A percentile compares a stretch with the other conserved stretches of the same genome.
Conservation (phyloP, 1,284 basidiomycete genomes). For the Trametes sp. region DNA sequence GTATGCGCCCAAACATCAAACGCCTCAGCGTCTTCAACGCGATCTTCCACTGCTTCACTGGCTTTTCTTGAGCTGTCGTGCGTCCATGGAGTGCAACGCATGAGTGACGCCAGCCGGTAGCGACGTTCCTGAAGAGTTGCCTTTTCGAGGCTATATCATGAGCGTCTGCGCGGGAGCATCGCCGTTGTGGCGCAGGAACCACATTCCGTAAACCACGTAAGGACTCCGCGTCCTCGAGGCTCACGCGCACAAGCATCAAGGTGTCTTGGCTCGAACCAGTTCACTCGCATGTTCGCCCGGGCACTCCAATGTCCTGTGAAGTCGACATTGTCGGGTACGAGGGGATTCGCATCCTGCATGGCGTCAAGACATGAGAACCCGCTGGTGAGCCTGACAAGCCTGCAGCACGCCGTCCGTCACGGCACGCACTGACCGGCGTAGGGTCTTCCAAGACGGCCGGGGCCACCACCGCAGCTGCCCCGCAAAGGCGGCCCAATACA, state of each 20-base stretch:
- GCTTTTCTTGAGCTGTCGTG: too few relatives aligned
- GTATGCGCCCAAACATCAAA: too few relatives aligned
- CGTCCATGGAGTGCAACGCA: too few relatives aligned
- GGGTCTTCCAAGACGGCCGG: constrained; percentile 60
- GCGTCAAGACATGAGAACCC: constrained; percentile 51
- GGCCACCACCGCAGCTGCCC: constrained; percentile 64
- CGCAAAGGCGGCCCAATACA: constrained; percentile 59
- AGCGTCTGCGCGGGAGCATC: not conserved
- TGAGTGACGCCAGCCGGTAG: too few relatives aligned
- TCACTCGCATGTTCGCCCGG: constrained; percentile 5
- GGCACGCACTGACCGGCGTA: constrained; percentile 34
- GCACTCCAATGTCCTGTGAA: not conserved
- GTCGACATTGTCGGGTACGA: not conserved
- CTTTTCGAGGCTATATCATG: constrained; percentile 7
- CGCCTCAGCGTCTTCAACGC: too few relatives aligned
- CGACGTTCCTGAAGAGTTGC: constrained; percentile 17
- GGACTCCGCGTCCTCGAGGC: too few relatives aligned
- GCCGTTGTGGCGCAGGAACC: constrained; percentile 7
- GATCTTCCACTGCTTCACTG: too few relatives aligned
- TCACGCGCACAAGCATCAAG: too few relatives aligned
- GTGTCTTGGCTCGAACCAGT: too few relatives aligned
- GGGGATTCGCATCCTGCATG: constrained; percentile 21
- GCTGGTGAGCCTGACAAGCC: constrained; percentile 45
- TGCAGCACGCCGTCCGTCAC: not conserved
- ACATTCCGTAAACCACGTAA: not conserved